Base-by-base conservation (phyloP, 805 yeast species). In the Yarrowia sp. region DNA sequence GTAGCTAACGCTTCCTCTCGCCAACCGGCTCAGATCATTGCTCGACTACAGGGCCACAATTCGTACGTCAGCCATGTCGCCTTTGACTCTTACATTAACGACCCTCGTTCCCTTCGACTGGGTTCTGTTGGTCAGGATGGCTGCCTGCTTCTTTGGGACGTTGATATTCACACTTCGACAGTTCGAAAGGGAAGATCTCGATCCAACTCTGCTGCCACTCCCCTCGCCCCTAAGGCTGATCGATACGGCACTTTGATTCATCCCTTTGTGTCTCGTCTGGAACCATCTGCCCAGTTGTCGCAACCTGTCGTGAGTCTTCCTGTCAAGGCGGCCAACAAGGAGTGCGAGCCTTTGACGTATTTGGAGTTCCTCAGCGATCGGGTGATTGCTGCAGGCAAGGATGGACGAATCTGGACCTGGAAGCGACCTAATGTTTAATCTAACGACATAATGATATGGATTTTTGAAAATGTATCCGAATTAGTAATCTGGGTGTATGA, bases 81-180 rank as follows among this genome's bases (percentile, higher is more conserved):
- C 22, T 78, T 83, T 67, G 86, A 83, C 67, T 74, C 77, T 16
- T 75, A 70, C 68, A 72, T 75, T 51, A 70, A 72, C 52, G 78
- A 76, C 40, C 70, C 71, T 1, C 70, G 76, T 2, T 71, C 73
- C 21, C 84, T 84, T 69, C 72, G 85, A 33, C 73, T 85, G 9
- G 85, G 84, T 4, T 75, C 83, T 12, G 84, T 80, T 19, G 85
- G 85, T 10, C 86, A 84, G 65, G 88, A 85, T 68, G 84, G 86
- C 3, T 74, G 75, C 24, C 69, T 84, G 8, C 68, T 80, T 19
- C 74, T 83, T 38, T 85, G 85, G 82, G 87, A 85, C 67, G 82
- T 85, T 66, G 76, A 79, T 14, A 85, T 85, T 2, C 72, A 78
- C 66, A 73, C 77, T 36, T 69, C 81, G 43, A 73, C 71, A 4